Conservation (phyloP, 2,329 filamentous ascomycete genomes). For the Meredithiella fracta region DNA sequence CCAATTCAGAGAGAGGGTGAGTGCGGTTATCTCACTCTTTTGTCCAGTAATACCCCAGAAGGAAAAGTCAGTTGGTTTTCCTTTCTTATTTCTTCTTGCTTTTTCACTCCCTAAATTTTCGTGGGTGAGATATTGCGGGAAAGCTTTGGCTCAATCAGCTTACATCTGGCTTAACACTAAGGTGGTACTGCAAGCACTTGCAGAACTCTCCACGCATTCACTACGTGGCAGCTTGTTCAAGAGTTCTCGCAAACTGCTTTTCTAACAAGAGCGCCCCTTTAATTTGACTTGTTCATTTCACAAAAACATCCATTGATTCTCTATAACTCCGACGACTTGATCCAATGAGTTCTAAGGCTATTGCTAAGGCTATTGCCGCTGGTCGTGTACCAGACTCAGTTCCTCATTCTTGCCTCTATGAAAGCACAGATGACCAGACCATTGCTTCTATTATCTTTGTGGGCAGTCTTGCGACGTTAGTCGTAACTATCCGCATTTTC, state of each 20-base stretch:
- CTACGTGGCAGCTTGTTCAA: not conserved
- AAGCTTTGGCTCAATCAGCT: not conserved
- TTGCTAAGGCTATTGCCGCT: conserved; percentile 21
- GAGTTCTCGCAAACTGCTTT: not conserved
- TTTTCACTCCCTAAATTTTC: not conserved
- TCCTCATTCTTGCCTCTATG: conserved; percentile 22
- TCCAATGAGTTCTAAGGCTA: conserved; percentile 11
- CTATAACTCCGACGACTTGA: not conserved
- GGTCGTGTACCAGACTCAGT: conserved; percentile 23
- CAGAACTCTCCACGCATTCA: not conserved
- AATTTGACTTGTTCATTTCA: not conserved
- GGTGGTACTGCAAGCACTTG: not conserved
- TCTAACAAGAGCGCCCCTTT: not conserved
- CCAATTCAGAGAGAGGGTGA: not conserved
- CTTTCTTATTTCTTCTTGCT: not conserved
- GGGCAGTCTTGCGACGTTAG: conserved; percentile 20
- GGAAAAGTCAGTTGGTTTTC: not conserved
- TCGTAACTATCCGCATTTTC: conserved; percentile 22
- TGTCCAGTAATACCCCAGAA: not conserved
- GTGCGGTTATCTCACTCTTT: not conserved
- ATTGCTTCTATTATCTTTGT: conserved; percentile 26
- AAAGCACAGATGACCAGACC: conserved; percentile 23
- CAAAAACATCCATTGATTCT: not conserved
- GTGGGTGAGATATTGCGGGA: not conserved
- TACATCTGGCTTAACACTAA: not conserved